Percentiles rank a stretch among this genome's conserved stretches.
Evolutionary conservation across 768 basidiomycete genomes (phyloP).

Genomic region (Agaricus blazei): DNA sequence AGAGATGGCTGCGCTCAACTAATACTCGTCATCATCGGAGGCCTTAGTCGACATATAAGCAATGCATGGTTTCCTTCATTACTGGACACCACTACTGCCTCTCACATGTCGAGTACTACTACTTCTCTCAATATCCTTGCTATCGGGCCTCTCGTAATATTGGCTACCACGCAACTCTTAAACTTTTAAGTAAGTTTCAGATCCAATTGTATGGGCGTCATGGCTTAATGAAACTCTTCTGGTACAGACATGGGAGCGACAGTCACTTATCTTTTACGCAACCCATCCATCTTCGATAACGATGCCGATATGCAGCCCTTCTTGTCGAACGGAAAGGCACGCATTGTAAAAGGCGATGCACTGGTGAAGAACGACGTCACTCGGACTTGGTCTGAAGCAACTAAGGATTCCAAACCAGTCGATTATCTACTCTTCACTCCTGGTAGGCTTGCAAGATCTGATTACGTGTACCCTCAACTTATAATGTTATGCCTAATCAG

Average conservation of each 20-base stretch:
- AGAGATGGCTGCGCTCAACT: no score
- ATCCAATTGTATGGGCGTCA: neutral
- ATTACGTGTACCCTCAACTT: neutral
- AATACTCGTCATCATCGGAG: no score
- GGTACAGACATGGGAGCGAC: constrained; percentile 47
- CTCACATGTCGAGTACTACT: neutral
- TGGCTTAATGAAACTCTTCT: neutral
- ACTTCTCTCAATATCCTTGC: constrained; percentile 33
- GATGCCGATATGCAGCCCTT: constrained; percentile 49
- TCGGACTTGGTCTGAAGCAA: constrained; percentile 45
- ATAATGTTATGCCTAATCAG: constrained; percentile 21
- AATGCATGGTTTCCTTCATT: no score
- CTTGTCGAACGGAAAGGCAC: constrained; percentile 46
- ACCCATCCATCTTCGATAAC: constrained; percentile 43
- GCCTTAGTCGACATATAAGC: no score
- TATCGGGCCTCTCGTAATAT: constrained; percentile 53
- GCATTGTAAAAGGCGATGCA: constrained; percentile 57
- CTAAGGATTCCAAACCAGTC: constrained; percentile 28
- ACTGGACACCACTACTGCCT: constrained; percentile 2
- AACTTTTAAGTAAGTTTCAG: constrained; percentile 38
- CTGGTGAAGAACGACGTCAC: constrained; percentile 45
- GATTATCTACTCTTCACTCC: constrained; percentile 59
- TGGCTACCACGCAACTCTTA: constrained; percentile 42
- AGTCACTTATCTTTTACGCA: constrained; percentile 61
- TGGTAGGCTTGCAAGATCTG: constrained; percentile 21